Conservation (phyloP, 1,284 basidiomycete genomes). For the Ganoderma resinaceum region DNA sequence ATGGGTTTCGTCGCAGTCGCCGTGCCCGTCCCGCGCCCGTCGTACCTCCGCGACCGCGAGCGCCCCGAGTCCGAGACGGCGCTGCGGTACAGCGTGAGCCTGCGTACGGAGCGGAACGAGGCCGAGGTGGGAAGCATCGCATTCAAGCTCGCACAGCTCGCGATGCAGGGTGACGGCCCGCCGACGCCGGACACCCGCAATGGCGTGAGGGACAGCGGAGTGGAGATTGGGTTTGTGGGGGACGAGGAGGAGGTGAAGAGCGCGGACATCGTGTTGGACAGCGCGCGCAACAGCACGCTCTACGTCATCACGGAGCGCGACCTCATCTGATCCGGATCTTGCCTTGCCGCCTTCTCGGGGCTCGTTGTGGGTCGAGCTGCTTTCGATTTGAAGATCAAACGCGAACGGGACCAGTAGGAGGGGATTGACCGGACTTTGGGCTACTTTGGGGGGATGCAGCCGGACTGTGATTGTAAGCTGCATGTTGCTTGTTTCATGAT, state of each 20-base stretch:
- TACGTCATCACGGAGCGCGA: neutral
- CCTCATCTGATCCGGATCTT: neutral
- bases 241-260: neutral
- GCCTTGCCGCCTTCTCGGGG: neutral
- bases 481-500: neutral
- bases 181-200: neutral
- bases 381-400: neutral
- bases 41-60: neutral
- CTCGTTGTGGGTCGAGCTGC: neutral
- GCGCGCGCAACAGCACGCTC: neutral
- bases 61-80: neutral
- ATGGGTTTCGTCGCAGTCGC: neutral
- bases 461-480: neutral
- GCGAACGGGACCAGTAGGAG: neutral
- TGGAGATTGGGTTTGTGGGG: neutral
- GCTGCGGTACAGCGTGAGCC: neutral
- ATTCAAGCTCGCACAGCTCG: neutral
- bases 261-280: neutral
- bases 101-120: neutral
- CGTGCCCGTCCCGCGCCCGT: neutral
- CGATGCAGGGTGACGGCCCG: neutral
- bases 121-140: neutral
- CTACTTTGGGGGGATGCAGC: too few relatives aligned
- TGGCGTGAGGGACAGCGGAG: neutral
- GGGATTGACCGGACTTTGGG: neutral